Evolutionary conservation across 257 asterid genomes (phyloP).

Genomic region (Henckelia pumila): DNA sequence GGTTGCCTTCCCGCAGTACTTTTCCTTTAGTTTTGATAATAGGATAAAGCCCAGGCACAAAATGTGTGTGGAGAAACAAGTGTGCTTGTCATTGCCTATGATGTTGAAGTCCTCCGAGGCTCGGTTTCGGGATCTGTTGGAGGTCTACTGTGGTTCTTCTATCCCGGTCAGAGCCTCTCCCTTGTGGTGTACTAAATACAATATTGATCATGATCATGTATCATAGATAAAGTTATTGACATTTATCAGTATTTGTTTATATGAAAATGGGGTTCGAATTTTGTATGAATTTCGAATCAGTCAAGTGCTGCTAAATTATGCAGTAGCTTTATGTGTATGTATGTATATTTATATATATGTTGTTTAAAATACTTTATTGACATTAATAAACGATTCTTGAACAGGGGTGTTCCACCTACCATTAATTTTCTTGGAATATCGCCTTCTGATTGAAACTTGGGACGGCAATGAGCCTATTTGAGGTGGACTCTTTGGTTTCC

Average conservation of each 20-base stretch:
- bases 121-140: constrained; percentile 60
- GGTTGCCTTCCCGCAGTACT: constrained; percentile 79
- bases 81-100: constrained; percentile 69
- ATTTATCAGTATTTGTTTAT: constrained; percentile 28
- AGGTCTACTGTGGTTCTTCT: constrained; percentile 68
- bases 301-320: neutral
- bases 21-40: constrained; percentile 85
- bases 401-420: neutral
- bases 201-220: constrained; percentile 34
- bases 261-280: neutral
- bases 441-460: neutral
- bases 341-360: neutral
- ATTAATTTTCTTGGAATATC: neutral
- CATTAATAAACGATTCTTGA: neutral
- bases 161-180: constrained; percentile 74
- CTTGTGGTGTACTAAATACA: constrained; percentile 51
- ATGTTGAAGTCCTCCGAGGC: constrained; percentile 66
- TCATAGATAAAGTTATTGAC: constrained; percentile 23
- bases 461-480: neutral
- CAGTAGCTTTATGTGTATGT: no score
- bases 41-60: constrained; percentile 79
- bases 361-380: no score
- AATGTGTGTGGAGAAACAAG: constrained; percentile 75
- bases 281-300: neutral
- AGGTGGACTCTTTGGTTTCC: neutral